Conservation (phyloP, 768 basidiomycete species). For the Coprinopsis sp. region DNA sequence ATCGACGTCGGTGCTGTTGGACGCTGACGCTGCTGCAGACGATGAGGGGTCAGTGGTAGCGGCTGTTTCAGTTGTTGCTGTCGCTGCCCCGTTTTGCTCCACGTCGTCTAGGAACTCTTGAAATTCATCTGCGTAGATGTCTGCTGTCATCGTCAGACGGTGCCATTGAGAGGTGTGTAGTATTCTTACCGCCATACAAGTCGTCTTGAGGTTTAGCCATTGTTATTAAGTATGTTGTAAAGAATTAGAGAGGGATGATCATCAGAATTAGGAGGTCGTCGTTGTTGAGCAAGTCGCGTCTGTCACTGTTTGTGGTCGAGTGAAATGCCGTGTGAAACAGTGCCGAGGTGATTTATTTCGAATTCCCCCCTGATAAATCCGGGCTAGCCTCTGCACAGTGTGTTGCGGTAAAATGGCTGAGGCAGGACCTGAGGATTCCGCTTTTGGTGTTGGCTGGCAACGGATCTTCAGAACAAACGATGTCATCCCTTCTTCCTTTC, state of each 20-base stretch:
- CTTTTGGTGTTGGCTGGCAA: no score
- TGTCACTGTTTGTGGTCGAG: no score
- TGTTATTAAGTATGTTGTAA: neutral
- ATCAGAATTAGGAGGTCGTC: neutral
- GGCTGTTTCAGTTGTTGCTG: constrained; percentile 18
- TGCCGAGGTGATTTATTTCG: no score
- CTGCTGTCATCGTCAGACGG: constrained; percentile 22
- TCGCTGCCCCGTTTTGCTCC: constrained; percentile 26
- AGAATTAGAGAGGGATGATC: neutral
- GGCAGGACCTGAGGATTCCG: no score
- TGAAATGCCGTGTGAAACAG: no score
- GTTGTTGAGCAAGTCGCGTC: no score
- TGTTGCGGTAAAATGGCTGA: no score
- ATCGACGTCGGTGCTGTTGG: neutral
- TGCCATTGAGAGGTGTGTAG: constrained; percentile 26
- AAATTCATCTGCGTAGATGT: constrained; percentile 53
- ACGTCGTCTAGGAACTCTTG: constrained; percentile 31
- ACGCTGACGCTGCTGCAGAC: constrained; percentile 14
- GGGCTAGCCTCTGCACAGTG: no score
- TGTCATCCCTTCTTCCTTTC: neutral
- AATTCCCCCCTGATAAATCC: no score
- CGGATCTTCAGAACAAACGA: no score
- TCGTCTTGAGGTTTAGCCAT: constrained; percentile 23
- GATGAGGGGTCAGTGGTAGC: constrained; percentile 6
- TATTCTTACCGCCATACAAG: constrained; percentile 28